Conservation (phyloP, 257 asterid species). For the Solanum pennellii region DNA sequence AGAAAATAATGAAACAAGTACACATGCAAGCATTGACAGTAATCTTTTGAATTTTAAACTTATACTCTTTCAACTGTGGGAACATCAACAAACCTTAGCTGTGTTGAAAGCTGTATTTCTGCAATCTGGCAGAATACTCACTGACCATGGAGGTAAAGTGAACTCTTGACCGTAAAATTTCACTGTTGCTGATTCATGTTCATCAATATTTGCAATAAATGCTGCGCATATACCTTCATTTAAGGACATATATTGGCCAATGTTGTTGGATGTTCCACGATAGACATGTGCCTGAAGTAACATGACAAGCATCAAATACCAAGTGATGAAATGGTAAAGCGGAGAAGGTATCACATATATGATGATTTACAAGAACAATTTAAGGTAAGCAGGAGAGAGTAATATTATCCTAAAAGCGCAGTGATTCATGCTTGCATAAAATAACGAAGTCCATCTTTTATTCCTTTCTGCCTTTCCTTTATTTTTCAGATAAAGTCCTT, state of each 20-base stretch:
- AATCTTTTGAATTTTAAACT: background rate
- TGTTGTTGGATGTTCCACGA: conserved; percentile 14
- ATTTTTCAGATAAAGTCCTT: background rate
- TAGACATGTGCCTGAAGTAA: conserved; percentile 65
- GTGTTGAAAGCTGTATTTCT: conserved; percentile 56
- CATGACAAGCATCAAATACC: conserved; percentile 1
- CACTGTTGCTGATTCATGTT: conserved; percentile 49
- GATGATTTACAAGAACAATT: background rate
- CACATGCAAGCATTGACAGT: background rate
- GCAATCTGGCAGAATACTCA: conserved; percentile 88
- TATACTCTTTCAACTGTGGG: background rate
- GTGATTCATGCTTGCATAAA: background rate
- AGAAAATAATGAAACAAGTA: background rate
- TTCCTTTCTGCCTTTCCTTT: background rate
- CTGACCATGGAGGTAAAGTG: conserved; percentile 90
- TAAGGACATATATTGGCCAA: conserved; percentile 2
- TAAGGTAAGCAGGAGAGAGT: background rate
- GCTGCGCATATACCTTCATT: conserved; percentile 55
- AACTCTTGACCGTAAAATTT: conserved; percentile 44
- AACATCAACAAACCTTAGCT: conserved; percentile 49
- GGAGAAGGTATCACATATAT: background rate
- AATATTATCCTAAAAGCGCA: background rate
- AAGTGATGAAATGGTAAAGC: background rate
- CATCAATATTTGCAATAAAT: conserved; percentile 89
- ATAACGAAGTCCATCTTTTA: background rate